A percentile compares a stretch with the other conserved stretches of the same genome.
phyloP scores from a whole-genome alignment of 352 stramenopile genomes.

The Phytophthora tubulina region DNA sequence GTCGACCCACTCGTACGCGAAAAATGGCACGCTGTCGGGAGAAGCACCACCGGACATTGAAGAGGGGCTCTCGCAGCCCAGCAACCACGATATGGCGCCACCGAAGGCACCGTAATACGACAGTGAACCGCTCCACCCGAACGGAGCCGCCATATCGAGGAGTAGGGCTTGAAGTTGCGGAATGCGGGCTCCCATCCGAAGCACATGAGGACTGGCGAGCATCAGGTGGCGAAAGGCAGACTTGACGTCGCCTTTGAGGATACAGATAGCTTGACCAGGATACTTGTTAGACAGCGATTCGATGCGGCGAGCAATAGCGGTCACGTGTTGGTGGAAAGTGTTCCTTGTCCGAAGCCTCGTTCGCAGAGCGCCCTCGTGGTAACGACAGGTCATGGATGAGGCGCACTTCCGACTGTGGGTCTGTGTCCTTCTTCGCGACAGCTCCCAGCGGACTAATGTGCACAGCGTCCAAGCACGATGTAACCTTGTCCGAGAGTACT shows the following conservation, averaged over 20 bases:
- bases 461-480: too few relatives aligned
- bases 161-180: neutral
- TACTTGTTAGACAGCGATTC: too few relatives aligned
- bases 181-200: neutral
- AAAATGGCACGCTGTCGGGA: neutral
- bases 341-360: too few relatives aligned
- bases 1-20: slow-evolving; percentile 6
- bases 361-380: too few relatives aligned
- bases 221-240: neutral
- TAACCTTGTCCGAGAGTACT: too few relatives aligned
- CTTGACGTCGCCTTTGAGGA: neutral
- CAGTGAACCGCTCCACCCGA: neutral
- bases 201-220: neutral
- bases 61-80: neutral
- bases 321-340: too few relatives aligned
- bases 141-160: neutral
- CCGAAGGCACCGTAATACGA: neutral
- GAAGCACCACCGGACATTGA: neutral
- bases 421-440: too few relatives aligned
- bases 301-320: too few relatives aligned
- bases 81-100: neutral
- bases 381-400: too few relatives aligned
- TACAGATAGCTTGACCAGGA: neutral
- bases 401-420: too few relatives aligned
- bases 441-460: too few relatives aligned